These are phyloP conservation scores for Echria macrotheca DNA, from an alignment of 495 filamentous ascomycete species.

Conservation along the genomic window DNA sequence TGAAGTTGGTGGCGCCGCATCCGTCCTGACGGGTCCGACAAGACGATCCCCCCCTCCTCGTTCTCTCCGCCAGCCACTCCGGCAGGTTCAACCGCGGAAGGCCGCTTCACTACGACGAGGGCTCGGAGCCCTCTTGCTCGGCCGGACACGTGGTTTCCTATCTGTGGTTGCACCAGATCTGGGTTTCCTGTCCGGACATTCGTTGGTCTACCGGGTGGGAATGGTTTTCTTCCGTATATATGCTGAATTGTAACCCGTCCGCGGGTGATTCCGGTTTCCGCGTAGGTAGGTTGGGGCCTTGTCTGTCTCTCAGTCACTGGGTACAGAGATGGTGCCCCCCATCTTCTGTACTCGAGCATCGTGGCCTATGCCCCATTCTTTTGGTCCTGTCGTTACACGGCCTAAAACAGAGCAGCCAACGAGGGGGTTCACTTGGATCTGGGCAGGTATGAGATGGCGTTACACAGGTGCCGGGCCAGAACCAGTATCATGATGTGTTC, in stretches of 20 bases:
- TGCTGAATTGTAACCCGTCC: no score
- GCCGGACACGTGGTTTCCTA: conserved; percentile 21
- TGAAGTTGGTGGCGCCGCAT: conserved; percentile 5
- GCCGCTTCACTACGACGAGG: neutral
- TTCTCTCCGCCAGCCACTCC: neutral
- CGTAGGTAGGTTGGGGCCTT: neutral
- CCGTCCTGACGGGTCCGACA: conserved; percentile 7
- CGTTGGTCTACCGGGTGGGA: no score
- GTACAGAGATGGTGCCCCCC: neutral
- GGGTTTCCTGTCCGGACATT: neutral
- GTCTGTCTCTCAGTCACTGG: neutral
- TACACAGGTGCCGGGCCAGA: neutral
- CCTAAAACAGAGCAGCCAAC: neutral
- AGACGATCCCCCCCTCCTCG: neutral
- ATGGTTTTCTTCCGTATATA: no score
- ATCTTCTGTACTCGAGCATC: neutral
- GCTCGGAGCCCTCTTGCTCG: conserved; percentile 7
- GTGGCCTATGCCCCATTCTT: neutral
- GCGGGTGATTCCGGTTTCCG: no score
- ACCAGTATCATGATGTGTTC: neutral
- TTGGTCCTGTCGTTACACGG: neutral
- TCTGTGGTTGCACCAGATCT: conserved; percentile 7
- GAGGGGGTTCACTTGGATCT: neutral
- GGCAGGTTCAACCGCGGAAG: neutral
- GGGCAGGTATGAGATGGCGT: neutral